Evolutionary conservation across 768 basidiomycete genomes (phyloP), one percentile per base, ranked within the genome.

Genomic region (Gelatoporia subvermispora): DNA sequence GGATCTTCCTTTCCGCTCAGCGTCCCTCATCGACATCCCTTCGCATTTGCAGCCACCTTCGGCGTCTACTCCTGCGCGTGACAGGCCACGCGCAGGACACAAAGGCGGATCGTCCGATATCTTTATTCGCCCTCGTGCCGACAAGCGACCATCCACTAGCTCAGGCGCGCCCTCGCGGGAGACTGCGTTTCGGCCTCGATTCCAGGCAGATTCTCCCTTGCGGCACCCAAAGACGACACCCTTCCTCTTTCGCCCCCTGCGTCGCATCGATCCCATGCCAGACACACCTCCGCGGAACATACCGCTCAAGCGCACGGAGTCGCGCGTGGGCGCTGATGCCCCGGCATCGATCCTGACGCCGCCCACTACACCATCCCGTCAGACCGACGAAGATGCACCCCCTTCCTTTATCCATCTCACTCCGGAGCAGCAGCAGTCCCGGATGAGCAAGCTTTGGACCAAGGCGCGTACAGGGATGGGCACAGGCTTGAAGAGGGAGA

Each of bases 391-490:
- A 8, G 17, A n/a, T 22, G 46, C 37, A 3, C 37, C 21, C 7
- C n/a, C 22, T 23, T 22, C 36, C 10, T 47, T 47, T 25, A 40
- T 47, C 25, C 21, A 40, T 18, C 34, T 47, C 39, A 47, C 46
- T 8, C 38, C 46, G 46, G 46, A 47, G 46, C 46, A 40, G 37
- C 37, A 16, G 2, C 38, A 21, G 16, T 47, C 46, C 24, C 21
- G 38, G 39, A 34, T 41, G 46, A 47, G 46, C 46, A 10, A 34
- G 38, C 21, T 47, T 18, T 47, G 46, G 46, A 47, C 18, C 23
- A 11, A 24, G 17, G 39, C 46, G n/a, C 39, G 46, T 2, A 25
- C 46, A 25, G 46, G 39, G 22, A 13, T 46, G 10, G 15, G 28
- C n/a, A 35, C 10, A 18, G 42, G 42, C 42, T 38, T 41, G 37